Conservation (phyloP, 1,284 basidiomycete genomes). For the Xerocomus minutiporus region DNA sequence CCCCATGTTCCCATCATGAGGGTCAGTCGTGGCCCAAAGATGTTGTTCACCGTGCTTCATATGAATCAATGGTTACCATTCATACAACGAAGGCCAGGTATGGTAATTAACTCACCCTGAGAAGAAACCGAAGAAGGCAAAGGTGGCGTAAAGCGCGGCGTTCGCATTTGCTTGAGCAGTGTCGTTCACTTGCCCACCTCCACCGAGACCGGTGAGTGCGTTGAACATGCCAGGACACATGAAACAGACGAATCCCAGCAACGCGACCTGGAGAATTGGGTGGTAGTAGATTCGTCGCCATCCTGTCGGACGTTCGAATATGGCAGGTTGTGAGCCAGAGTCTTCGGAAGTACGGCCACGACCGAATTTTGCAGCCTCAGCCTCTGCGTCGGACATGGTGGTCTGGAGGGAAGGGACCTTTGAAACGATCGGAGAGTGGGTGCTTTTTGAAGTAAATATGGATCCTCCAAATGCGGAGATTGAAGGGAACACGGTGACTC, state of each 20-base stretch:
- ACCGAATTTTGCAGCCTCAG: conserved; percentile 15
- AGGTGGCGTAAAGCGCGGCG: conserved; percentile 42
- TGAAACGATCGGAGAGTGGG: not conserved
- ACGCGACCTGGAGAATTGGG: conserved; percentile 30
- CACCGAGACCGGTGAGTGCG: conserved; percentile 37
- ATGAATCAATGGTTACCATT: not conserved
- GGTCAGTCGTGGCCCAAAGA: conserved; percentile 50
- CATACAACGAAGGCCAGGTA: not conserved
- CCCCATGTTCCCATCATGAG: conserved; percentile 51
- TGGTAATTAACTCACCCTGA: conserved; percentile 34
- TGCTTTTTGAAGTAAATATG: not conserved
- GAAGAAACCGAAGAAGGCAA: conserved; percentile 45
- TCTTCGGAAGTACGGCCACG: conserved; percentile 6
- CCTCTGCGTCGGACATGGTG: conserved; percentile 18
- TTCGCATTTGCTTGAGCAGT: conserved; percentile 35
- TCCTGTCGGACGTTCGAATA: conserved; percentile 31
- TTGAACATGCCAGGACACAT: conserved; percentile 36
- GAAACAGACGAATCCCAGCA: conserved; percentile 42
- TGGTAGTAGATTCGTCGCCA: conserved; percentile 34
- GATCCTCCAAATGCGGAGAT: not conserved
- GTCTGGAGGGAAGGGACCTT: not conserved
- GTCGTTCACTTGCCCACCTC: conserved; percentile 36
- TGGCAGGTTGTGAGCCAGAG: conserved; percentile 11
- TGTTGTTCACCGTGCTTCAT: conserved; percentile 46
- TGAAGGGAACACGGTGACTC: not conserved